Evolutionary conservation across 768 basidiomycete species (phyloP).

Genomic region (Pleurotus citrinopileatus): DNA sequence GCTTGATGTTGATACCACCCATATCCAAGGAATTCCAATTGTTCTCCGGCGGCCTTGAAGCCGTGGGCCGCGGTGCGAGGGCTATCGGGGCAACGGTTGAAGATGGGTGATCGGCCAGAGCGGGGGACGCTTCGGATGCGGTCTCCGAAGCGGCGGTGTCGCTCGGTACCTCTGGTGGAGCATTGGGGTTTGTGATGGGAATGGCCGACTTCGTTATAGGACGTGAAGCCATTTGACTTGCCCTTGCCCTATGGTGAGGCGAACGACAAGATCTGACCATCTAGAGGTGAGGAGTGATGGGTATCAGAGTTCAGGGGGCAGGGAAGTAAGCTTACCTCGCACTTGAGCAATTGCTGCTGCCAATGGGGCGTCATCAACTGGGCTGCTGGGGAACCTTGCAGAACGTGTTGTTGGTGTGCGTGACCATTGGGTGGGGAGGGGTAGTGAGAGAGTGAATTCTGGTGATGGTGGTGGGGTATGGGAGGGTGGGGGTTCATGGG

Average conservation of each 20-base stretch:
- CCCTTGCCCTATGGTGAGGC: constrained; percentile 91
- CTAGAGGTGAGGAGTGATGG: constrained; percentile 35
- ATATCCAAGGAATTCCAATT: constrained; percentile 93
- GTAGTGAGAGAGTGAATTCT: constrained; percentile 76
- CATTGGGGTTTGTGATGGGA: constrained; percentile 89
- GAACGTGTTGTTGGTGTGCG: constrained; percentile 52
- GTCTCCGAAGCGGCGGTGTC: constrained; percentile 27
- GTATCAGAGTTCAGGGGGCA: constrained; percentile 14
- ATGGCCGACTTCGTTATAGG: constrained; percentile 85
- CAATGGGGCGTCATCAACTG: constrained; percentile 81
- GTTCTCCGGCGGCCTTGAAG: constrained; percentile 64
- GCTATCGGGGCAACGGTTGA: constrained; percentile 74
- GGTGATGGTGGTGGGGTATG: constrained; percentile 70
- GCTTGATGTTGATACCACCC: constrained; percentile 93
- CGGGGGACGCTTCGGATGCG: constrained; percentile 28
- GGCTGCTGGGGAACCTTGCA: constrained; percentile 59
- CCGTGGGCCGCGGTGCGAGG: constrained; percentile 62
- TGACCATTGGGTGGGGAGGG: constrained; percentile 77
- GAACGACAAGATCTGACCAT: constrained; percentile 82
- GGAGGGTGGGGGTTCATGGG: constrained; percentile 43
- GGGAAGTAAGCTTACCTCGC: constrained; percentile 64
- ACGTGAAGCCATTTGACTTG: constrained; percentile 92
- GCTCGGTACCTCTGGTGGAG: constrained; percentile 35
- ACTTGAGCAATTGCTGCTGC: constrained; percentile 92
- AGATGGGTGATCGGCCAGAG: constrained; percentile 60